These are phyloP conservation scores for Ophiostoma triangulosporum DNA, from an alignment of 2,329 filamentous ascomycete species.

Conservation along the genomic window DNA sequence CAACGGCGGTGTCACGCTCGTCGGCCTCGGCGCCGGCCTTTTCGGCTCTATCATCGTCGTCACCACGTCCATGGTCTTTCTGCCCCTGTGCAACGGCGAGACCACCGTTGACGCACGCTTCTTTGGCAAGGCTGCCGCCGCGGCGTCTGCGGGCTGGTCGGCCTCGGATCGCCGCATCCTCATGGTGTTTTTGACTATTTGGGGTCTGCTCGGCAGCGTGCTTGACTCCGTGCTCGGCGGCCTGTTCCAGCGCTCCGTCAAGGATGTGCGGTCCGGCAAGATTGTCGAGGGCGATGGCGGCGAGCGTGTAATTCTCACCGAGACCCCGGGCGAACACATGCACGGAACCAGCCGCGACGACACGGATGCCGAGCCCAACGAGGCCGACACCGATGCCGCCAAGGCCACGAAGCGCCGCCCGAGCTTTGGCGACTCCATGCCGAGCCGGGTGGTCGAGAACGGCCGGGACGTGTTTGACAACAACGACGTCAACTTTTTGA, in stretches of 20 bases:
- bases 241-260: constrained; percentile 71
- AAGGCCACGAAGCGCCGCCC: constrained; percentile 35
- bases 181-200: constrained; percentile 48
- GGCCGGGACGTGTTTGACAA: constrained; percentile 73
- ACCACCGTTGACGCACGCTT: not conserved
- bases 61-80: constrained; percentile 47
- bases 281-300: constrained; percentile 80
- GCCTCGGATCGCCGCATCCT: constrained; percentile 30
- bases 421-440: constrained; percentile 41
- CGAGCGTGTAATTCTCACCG: constrained; percentile 34
- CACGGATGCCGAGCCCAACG: constrained; percentile 20
- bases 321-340: constrained; percentile 6
- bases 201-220: constrained; percentile 68
- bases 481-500: constrained; percentile 87
- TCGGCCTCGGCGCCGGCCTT: constrained; percentile 60
- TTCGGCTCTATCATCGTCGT: constrained; percentile 61
- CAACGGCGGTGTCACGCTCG: constrained; percentile 76
- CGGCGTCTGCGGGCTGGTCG: constrained; percentile 27
- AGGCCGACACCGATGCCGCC: constrained; percentile 18
- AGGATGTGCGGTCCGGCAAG: constrained; percentile 71
- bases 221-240: constrained; percentile 82
- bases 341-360: not conserved
- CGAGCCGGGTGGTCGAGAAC: constrained; percentile 51
- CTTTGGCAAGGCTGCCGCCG: constrained; percentile 27
- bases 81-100: constrained; percentile 50